Base-by-base conservation (phyloP, 192 early-diverging fungal species). In the Coemansia sp. region DNA sequence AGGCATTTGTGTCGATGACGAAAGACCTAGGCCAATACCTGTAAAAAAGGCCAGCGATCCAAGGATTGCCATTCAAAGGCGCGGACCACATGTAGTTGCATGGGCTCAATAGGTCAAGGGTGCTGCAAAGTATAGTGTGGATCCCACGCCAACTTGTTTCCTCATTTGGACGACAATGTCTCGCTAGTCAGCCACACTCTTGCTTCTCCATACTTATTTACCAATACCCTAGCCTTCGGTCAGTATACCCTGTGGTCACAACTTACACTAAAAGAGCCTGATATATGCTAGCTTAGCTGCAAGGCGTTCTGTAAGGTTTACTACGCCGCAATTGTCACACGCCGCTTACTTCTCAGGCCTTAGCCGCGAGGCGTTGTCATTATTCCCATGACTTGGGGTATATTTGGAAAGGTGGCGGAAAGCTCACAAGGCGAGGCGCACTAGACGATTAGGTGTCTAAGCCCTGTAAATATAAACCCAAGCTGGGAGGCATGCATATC, bases 381-480 rank as follows among this genome's bases (percentile, higher is more conserved):
- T 48, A n/a, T n/a, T n/a, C 46, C 2, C 54, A 34, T 57, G 54
- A 57, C 2, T 7, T 24, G 31, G 14, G 14, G 54, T 6, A 14
- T 6, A 29, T 7, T 34, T 4, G 54, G 16, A 57, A 35, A 34
- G 4, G 31, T 57, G 54, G 54, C 54, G 24, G 9, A 48, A 21
- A 46, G 44, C 29, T 54, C 29, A 10, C 53, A 27, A 27, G 45
- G 11, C 6, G 78, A 80, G 54, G 71, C 69, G 64, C 69, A 67
- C 35, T 45, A 67, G 27, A 64, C 69, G 9, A 67, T 77, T 33
- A 39, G 77, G 6, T 41, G 40, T 41, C 44, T 16, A 46, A 46
- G n/a, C n/a, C n/a, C n/a, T n/a, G n/a, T n/a, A n/a, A n/a, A n/a
- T n/a, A n/a, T n/a, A 19, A 46, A 17, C 3, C 16, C 3, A 10